These are phyloP conservation scores for Sporothrix brasiliensis DNA, from an alignment of 2,329 filamentous ascomycete species.

Conservation along the genomic window DNA sequence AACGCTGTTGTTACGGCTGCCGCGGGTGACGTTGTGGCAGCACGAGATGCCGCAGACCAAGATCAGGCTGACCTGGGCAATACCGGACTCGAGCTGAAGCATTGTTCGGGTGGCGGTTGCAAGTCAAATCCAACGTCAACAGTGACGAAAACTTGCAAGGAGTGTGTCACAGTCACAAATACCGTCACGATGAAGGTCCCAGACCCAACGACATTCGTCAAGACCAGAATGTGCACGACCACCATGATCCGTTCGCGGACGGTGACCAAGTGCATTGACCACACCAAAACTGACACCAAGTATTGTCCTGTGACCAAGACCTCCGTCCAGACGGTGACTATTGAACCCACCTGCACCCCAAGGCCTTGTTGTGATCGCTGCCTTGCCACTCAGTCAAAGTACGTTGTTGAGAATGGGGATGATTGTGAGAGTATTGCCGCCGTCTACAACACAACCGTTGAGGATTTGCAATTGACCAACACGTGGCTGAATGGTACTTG, in stretches of 20 bases:
- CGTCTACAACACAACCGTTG: slow-evolving; percentile 30
- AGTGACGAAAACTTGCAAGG: slow-evolving; percentile 26
- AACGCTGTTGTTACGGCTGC: slow-evolving; percentile 1
- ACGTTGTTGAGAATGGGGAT: slow-evolving; percentile 30
- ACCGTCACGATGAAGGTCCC: slow-evolving; percentile 25
- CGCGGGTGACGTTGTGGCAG: neutral
- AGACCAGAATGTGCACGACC: slow-evolving; percentile 28
- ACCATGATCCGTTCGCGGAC: slow-evolving; percentile 27
- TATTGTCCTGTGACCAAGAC: slow-evolving; percentile 30
- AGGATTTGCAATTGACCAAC: slow-evolving; percentile 28
- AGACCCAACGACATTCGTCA: slow-evolving; percentile 28
- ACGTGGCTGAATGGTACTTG: slow-evolving; percentile 27
- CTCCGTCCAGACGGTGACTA: slow-evolving; percentile 28
- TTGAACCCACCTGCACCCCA: slow-evolving; percentile 16
- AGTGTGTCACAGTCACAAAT: slow-evolving; percentile 25
- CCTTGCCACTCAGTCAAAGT: slow-evolving; percentile 19
- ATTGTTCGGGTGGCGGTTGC: slow-evolving; percentile 8
- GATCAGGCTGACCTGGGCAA: neutral
- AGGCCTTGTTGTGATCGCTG: slow-evolving; percentile 20
- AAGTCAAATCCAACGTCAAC: neutral
- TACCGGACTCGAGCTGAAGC: slow-evolving; percentile 6
- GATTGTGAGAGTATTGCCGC: slow-evolving; percentile 23
- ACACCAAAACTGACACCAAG: slow-evolving; percentile 30
- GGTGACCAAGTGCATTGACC: slow-evolving; percentile 31
- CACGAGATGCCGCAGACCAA: slow-evolving; percentile 19